Conservation (phyloP, 148 eudicot species). For the Fallopia convolvulus region DNA sequence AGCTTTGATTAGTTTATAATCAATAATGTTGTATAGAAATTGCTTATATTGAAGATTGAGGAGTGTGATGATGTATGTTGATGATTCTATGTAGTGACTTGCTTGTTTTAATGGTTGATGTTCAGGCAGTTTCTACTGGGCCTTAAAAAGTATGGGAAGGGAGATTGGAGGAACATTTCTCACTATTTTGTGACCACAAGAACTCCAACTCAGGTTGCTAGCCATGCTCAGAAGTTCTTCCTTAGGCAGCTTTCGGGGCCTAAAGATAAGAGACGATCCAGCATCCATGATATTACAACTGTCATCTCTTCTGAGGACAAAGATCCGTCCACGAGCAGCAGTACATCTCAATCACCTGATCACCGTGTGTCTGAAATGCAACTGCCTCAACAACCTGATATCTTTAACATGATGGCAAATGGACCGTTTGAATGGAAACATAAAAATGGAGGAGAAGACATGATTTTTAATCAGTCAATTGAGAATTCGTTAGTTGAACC, state of each 20-base stretch:
- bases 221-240: conserved; percentile 97
- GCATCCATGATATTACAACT: conserved; percentile 91
- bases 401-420: conserved; percentile 30
- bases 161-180: conserved; percentile 93
- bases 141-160: conserved; percentile 79
- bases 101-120: background rate
- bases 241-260: conserved; percentile 62
- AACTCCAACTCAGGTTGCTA: conserved; percentile 94
- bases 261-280: conserved; percentile 79
- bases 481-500: conserved; percentile 11
- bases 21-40: background rate
- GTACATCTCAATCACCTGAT: conserved; percentile 19
- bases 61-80: background rate
- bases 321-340: conserved; percentile 13
- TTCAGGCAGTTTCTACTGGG: conserved; percentile 81
- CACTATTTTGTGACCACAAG: conserved; percentile 72
- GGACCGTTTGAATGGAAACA: conserved; percentile 33
- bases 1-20: background rate
- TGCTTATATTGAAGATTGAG: background rate
- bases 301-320: conserved; percentile 29
- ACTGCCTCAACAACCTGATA: conserved; percentile 12
- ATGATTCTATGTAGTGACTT: background rate
- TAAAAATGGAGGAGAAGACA: conserved; percentile 28
- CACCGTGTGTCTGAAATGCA: conserved; percentile 22
- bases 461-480: conserved; percentile 26